phyloP scores from a whole-genome alignment of 352 stramenopile genomes.

The Phytophthora parvispora region DNA sequence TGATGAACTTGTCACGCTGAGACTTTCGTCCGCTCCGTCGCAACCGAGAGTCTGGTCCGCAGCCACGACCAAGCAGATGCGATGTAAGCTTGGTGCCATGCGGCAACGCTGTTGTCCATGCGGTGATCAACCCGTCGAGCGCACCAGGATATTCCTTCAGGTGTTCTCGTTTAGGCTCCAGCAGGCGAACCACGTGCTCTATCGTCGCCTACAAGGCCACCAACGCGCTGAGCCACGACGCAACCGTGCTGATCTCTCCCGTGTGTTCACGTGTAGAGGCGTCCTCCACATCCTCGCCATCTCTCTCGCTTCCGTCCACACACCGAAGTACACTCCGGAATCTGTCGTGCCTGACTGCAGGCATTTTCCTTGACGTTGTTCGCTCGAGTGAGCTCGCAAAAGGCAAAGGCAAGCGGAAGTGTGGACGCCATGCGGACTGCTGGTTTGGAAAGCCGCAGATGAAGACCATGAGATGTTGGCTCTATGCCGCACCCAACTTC shows the following conservation, averaged over 20 bases:
- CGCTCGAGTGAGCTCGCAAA: constrained; percentile 8
- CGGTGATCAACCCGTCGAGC: constrained; percentile 5
- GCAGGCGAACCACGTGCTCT: constrained; percentile 23
- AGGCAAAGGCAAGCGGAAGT: constrained; percentile 3
- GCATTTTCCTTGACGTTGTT: constrained; percentile 17
- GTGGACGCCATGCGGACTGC: constrained; percentile 20
- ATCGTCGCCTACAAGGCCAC: constrained; percentile 6
- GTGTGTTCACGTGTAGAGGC: constrained; percentile 15
- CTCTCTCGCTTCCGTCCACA: constrained; percentile 31
- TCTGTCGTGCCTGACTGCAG: constrained; percentile 13
- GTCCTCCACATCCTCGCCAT: constrained; percentile 31
- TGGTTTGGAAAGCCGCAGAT: constrained; percentile 26
- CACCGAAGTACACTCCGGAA: constrained; percentile 14
- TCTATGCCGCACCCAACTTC: constrained; percentile 14
- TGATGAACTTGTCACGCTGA: constrained; percentile 15
- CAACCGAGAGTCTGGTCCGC: constrained; percentile 18
- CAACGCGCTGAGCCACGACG: constrained; percentile 20
- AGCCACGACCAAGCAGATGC: constrained; percentile 31
- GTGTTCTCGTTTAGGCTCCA: constrained; percentile 15
- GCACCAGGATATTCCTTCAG: constrained; percentile 21
- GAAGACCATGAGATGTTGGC: constrained; percentile 15
- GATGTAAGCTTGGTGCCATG: neutral
- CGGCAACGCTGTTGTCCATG: constrained; percentile 14
- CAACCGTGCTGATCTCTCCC: constrained; percentile 24
- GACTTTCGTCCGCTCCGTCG: constrained; percentile 8